Conservation (phyloP, 495 filamentous ascomycete genomes). For the Corynascus novoguineensis region DNA sequence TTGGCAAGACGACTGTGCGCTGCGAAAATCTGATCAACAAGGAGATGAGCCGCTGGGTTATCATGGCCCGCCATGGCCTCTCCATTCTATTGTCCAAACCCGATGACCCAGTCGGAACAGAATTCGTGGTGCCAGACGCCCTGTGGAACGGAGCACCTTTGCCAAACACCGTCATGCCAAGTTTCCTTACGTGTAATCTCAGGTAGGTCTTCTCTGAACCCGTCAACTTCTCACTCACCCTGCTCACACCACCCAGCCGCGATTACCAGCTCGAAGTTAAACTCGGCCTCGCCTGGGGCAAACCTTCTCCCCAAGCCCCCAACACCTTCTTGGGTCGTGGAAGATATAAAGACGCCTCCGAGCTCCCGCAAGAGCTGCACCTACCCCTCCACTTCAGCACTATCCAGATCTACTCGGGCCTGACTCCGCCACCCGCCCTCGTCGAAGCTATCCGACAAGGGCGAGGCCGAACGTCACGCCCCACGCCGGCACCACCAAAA, state of each 20-base stretch:
- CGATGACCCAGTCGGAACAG: slow-evolving; percentile 55
- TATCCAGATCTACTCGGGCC: slow-evolving; percentile 82
- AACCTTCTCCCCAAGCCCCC: slow-evolving; percentile 13
- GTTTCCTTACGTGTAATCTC: slow-evolving; percentile 87
- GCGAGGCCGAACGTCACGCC: slow-evolving; percentile 6
- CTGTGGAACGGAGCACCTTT: slow-evolving; percentile 66
- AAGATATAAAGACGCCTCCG: slow-evolving; percentile 19
- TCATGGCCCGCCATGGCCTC: slow-evolving; percentile 63
- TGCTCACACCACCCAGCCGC: slow-evolving; percentile 36
- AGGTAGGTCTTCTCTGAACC: slow-evolving; percentile 22
- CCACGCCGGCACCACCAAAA: slow-evolving; percentile 7
- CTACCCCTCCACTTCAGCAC: slow-evolving; percentile 68
- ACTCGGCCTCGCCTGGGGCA: slow-evolving; percentile 61
- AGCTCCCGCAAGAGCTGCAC: slow-evolving; percentile 60
- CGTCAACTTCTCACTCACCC: not conserved
- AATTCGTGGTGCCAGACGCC: slow-evolving; percentile 57
- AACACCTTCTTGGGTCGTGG: slow-evolving; percentile 9
- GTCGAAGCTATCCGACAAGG: slow-evolving; percentile 55
- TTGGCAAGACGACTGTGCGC: slow-evolving; percentile 70
- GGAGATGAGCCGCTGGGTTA: slow-evolving; percentile 62
- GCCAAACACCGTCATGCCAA: slow-evolving; percentile 78
- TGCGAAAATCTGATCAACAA: slow-evolving; percentile 64
- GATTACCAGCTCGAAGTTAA: slow-evolving; percentile 77
- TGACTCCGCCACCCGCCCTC: slow-evolving; percentile 71
- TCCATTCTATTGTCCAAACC: slow-evolving; percentile 53